Percentiles rank a stretch among this genome's conserved stretches.
Evolutionary conservation across 345 rosid genomes (phyloP).

Genomic region (Camelina sativa): DNA sequence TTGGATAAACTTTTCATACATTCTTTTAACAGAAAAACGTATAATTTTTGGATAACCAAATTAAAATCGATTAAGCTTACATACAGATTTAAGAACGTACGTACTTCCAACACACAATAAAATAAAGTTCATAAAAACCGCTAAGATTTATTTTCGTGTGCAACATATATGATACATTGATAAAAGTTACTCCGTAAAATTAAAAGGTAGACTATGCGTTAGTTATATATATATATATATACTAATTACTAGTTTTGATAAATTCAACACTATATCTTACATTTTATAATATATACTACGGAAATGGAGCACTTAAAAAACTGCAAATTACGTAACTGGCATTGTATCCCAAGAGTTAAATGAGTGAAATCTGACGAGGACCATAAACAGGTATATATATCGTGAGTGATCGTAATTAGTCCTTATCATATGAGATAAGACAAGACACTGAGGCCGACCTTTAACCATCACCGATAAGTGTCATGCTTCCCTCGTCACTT

Average conservation of each 20-base stretch:
- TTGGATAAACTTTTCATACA: no score
- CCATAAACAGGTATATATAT: conserved; percentile 28
- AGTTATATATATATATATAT: no score
- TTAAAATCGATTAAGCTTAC: no score
- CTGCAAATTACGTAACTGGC: neutral
- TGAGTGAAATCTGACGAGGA: conserved; percentile 47
- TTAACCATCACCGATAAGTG: conserved; percentile 9
- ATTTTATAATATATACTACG: neutral
- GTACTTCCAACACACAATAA: no score
- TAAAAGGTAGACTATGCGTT: neutral
- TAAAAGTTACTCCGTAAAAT: neutral
- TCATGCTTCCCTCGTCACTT: conserved; percentile 10
- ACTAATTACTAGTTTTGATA: neutral
- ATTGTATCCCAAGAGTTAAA: neutral
- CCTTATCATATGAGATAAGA: conserved; percentile 22
- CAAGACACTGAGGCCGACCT: conserved; percentile 30
- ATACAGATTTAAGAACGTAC: no score
- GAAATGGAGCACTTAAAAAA: neutral
- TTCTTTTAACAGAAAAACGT: no score
- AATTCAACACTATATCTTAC: neutral
- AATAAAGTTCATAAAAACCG: neutral
- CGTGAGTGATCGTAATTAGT: neutral
- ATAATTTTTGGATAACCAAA: no score
- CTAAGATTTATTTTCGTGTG: neutral
- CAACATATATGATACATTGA: neutral